Percentiles rank a stretch among this genome's conserved stretches.
phyloP scores from a whole-genome alignment of 2,329 filamentous ascomycete species.

The Akanthomyces uredinophilus region DNA sequence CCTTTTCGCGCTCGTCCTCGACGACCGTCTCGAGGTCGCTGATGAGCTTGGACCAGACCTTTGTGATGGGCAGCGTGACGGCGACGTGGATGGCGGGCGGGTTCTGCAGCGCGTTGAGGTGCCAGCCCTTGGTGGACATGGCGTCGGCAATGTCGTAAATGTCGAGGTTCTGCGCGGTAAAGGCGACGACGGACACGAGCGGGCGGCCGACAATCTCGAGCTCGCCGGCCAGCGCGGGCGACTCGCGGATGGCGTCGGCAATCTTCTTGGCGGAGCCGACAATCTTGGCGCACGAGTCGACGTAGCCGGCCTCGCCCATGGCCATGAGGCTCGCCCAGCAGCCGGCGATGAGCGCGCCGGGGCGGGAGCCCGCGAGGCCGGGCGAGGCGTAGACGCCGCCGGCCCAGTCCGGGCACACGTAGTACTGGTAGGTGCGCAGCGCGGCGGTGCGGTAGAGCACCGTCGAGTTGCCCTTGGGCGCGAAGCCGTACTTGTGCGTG shows the following conservation, averaged over 20 bases:
- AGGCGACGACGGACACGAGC: conserved; percentile 85
- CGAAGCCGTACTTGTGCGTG: conserved; percentile 98
- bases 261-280: conserved; percentile 83
- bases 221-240: conserved; percentile 63
- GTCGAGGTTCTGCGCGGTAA: conserved; percentile 76
- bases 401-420: conserved; percentile 89
- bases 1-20: conserved; percentile 74
- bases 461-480: conserved; percentile 93
- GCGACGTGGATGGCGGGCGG: conserved; percentile 92
- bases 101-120: conserved; percentile 88
- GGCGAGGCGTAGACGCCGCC: conserved; percentile 95
- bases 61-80: conserved; percentile 80
- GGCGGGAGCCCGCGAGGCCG: conserved; percentile 83
- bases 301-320: conserved; percentile 81
- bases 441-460: conserved; percentile 79
- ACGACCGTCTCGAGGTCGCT: conserved; percentile 63
- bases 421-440: conserved; percentile 89
- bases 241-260: conserved; percentile 64
- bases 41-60: conserved; percentile 74
- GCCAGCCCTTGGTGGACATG: conserved; percentile 83
- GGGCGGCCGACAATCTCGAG: conserved; percentile 79
- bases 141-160: conserved; percentile 92
- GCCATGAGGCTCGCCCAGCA: conserved; percentile 93
- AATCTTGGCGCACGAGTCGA: conserved; percentile 80
- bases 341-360: conserved; percentile 88